Conservation (phyloP, 75 land plant genomes). For the Cupressus sempervirens region DNA sequence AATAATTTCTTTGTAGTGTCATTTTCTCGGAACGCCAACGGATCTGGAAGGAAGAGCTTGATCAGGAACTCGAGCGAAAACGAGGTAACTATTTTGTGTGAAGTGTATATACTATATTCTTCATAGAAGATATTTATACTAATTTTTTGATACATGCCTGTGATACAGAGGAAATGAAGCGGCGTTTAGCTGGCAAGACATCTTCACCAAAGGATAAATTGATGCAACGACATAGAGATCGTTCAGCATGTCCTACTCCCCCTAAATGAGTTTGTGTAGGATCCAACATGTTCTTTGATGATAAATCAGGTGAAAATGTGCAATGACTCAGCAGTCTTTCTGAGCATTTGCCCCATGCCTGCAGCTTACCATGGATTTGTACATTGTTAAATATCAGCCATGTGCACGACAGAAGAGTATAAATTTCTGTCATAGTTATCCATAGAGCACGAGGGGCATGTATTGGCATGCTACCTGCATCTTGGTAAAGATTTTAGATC, state of each 20-base stretch:
- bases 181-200: constrained; percentile 37
- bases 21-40: constrained; percentile 71
- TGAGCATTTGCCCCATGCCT: not conserved
- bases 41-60: constrained; percentile 94
- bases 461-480: not conserved
- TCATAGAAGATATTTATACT: not conserved
- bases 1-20: constrained; percentile 15
- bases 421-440: not conserved
- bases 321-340: not conserved
- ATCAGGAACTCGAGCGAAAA: constrained; percentile 70
- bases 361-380: constrained; percentile 1
- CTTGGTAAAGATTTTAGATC: not conserved
- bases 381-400: not conserved
- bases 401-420: not conserved
- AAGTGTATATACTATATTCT: not conserved
- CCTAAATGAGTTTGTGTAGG: not conserved
- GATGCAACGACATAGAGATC: constrained; percentile 29
- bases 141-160: not conserved
- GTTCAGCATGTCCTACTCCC: not conserved
- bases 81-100: constrained; percentile 48
- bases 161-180: constrained; percentile 46
- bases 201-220: constrained; percentile 42
- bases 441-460: not conserved
- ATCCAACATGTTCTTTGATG: not conserved
- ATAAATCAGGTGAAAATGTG: not conserved